A percentile compares a stretch with the other conserved stretches of the same genome.
Evolutionary conservation across 129 eudicot genomes (phyloP).

Genomic region (Flaveria ramosissima): DNA sequence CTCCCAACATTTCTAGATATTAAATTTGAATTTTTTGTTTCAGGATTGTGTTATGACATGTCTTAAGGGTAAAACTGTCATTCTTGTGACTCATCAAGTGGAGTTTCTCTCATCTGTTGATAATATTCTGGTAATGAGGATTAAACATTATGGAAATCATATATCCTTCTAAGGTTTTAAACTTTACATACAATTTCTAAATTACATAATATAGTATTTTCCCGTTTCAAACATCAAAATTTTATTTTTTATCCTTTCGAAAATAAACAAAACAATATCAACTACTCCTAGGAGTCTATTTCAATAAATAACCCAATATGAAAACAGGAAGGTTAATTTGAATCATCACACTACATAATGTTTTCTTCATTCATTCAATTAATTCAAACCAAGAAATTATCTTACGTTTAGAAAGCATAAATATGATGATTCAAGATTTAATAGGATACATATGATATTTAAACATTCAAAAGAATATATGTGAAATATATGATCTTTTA

Average conservation of each 20-base stretch:
- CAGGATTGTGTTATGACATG: conserved; percentile 82
- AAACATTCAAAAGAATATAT: background rate
- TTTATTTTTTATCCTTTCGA: too few relatives aligned
- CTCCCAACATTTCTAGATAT: too few relatives aligned
- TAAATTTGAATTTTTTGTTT: conserved; percentile 12
- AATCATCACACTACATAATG: too few relatives aligned
- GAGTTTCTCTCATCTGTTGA: conserved; percentile 73
- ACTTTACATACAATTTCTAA: background rate
- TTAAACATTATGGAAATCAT: background rate
- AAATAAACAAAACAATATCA: too few relatives aligned
- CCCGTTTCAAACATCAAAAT: background rate
- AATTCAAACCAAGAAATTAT: too few relatives aligned
- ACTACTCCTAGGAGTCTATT: too few relatives aligned
- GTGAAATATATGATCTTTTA: background rate
- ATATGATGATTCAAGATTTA: background rate
- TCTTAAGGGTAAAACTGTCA: conserved; percentile 56
- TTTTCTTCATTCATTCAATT: too few relatives aligned
- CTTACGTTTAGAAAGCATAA: background rate
- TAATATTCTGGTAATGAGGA: conserved; percentile 58
- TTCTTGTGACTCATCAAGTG: conserved; percentile 89
- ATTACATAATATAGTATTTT: background rate
- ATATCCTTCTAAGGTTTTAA: background rate
- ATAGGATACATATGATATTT: background rate
- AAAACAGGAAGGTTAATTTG: too few relatives aligned
- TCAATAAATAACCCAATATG: too few relatives aligned